Evolutionary conservation across 352 stramenopile genomes (phyloP).

Genomic region (Hyaloperonospora arabidopsidis): DNA sequence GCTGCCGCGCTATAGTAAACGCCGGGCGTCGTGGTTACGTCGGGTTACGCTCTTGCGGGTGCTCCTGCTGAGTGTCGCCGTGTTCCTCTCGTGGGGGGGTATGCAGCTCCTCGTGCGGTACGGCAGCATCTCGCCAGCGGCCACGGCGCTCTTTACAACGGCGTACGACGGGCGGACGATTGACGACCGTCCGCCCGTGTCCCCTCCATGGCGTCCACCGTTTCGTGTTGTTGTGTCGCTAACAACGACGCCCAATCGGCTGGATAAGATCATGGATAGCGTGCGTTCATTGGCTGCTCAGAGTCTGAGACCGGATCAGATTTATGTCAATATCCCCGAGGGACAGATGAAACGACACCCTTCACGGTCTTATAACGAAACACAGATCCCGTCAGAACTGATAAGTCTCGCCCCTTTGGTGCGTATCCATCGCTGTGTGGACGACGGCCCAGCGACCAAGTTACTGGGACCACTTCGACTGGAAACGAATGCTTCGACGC

Average conservation of each 20-base stretch:
- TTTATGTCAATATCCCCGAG: slow-evolving; percentile 69
- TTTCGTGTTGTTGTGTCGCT: slow-evolving; percentile 81
- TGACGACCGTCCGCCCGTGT: slow-evolving; percentile 35
- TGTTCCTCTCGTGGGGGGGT: slow-evolving; percentile 45
- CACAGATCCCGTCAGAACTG: slow-evolving; percentile 44
- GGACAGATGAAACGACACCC: slow-evolving; percentile 71
- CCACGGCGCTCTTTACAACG: slow-evolving; percentile 57
- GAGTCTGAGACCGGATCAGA: slow-evolving; percentile 58
- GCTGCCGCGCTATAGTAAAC: slow-evolving; percentile 36
- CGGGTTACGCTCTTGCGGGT: slow-evolving; percentile 35
- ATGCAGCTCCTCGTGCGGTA: slow-evolving; percentile 60
- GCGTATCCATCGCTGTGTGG: slow-evolving; percentile 60
- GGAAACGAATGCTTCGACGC: slow-evolving; percentile 47
- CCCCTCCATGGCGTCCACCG: slow-evolving; percentile 43
- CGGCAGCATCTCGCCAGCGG: slow-evolving; percentile 65
- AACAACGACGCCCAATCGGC: slow-evolving; percentile 61
- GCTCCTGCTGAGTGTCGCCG: slow-evolving; percentile 21
- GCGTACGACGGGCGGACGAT: slow-evolving; percentile 41
- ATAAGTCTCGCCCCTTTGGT: slow-evolving; percentile 41
- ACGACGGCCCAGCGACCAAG: slow-evolving; percentile 77
- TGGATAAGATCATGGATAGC: slow-evolving; percentile 74
- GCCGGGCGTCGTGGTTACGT: slow-evolving; percentile 28
- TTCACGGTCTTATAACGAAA: slow-evolving; percentile 70
- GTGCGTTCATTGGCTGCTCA: slow-evolving; percentile 52
- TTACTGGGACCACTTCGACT: slow-evolving; percentile 55